Conservation (phyloP, 2,329 filamentous ascomycete species). For the Hypoxylon sp. region DNA sequence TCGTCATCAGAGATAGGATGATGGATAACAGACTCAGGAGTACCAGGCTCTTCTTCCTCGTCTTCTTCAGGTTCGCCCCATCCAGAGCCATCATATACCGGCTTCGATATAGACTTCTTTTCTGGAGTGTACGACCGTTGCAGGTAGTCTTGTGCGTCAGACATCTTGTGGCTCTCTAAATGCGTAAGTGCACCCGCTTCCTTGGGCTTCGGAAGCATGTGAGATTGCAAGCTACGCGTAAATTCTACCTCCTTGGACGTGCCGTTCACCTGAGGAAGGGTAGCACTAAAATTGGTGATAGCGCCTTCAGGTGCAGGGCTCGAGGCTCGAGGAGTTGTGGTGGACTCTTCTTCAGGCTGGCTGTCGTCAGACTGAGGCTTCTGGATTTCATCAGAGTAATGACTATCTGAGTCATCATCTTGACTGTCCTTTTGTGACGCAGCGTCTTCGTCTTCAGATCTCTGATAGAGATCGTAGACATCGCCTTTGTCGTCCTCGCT, state of each 20-base stretch:
- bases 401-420: constrained; percentile 69
- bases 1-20: constrained; percentile 71
- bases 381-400: constrained; percentile 65
- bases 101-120: constrained; percentile 66
- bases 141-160: constrained; percentile 56
- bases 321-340: constrained; percentile 65
- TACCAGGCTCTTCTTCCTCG: constrained; percentile 72
- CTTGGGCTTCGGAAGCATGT: constrained; percentile 62
- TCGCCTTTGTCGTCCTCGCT: constrained; percentile 74
- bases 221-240: constrained; percentile 62
- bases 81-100: constrained; percentile 74
- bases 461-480: constrained; percentile 77
- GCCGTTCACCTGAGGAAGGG: constrained; percentile 59
- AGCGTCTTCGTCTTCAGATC: constrained; percentile 60
- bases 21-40: constrained; percentile 91
- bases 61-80: constrained; percentile 63
- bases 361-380: constrained; percentile 47
- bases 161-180: constrained; percentile 55
- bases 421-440: constrained; percentile 54
- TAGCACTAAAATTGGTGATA: constrained; percentile 54
- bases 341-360: constrained; percentile 61
- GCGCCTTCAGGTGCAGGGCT: constrained; percentile 56
- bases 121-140: constrained; percentile 66
- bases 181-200: constrained; percentile 55
- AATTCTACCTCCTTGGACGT: constrained; percentile 57